Conservation (phyloP, 2,329 filamentous ascomycete genomes). For the Thielaviopsis punctulata region DNA sequence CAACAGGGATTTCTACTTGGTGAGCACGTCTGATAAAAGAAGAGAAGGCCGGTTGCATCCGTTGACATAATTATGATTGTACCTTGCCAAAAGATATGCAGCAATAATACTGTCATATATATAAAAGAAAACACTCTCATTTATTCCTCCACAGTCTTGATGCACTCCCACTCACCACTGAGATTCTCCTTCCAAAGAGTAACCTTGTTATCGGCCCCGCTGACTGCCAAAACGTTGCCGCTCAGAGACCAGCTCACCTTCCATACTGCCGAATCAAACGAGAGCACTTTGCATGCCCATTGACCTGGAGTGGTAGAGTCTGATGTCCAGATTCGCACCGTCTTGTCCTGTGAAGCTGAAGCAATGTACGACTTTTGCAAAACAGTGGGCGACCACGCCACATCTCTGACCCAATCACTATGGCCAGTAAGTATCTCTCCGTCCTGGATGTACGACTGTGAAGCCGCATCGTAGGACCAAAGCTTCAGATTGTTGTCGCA, state of each 20-base stretch:
- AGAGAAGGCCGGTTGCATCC: too few relatives aligned
- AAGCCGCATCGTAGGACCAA: slow-evolving; percentile 61
- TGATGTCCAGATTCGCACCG: slow-evolving; percentile 89
- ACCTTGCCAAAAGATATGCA: neutral
- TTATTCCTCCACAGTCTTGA: slow-evolving; percentile 90
- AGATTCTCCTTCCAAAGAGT: slow-evolving; percentile 98
- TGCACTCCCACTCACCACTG: slow-evolving; percentile 88
- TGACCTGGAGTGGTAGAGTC: slow-evolving; percentile 42
- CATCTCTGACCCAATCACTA: slow-evolving; percentile 91
- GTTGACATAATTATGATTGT: too few relatives aligned
- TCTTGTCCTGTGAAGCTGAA: slow-evolving; percentile 89
- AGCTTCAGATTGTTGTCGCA: slow-evolving; percentile 89
- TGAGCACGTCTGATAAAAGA: neutral
- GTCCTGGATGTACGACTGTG: slow-evolving; percentile 44
- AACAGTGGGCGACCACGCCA: slow-evolving; percentile 91
- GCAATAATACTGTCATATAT: neutral
- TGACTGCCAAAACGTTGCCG: slow-evolving; percentile 89
- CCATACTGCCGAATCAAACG: slow-evolving; percentile 84
- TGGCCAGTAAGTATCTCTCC: slow-evolving; percentile 58
- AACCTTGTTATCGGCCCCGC: slow-evolving; percentile 89
- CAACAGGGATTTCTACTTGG: too few relatives aligned
- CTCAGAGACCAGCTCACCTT: slow-evolving; percentile 95
- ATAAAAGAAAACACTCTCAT: neutral
- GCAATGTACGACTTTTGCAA: slow-evolving; percentile 95
- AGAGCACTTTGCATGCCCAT: slow-evolving; percentile 73